Evolutionary conservation across 345 rosid species (phyloP).

Genomic region (Citrus maxima): DNA sequence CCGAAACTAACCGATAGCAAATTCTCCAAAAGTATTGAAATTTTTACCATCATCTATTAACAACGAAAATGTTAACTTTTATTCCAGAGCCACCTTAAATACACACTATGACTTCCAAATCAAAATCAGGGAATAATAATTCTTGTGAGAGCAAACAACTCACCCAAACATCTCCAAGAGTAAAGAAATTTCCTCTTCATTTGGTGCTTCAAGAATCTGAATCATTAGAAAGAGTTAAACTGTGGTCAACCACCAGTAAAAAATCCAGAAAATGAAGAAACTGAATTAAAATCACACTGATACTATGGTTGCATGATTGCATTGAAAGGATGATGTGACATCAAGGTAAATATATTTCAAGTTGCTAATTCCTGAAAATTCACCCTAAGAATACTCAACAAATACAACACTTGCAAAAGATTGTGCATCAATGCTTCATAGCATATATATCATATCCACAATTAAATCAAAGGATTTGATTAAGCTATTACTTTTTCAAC

Average conservation of each 20-base stretch:
- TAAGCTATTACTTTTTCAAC: not conserved
- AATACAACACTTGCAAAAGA: slow-evolving; percentile 6
- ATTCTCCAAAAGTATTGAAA: not conserved
- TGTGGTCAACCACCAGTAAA: slow-evolving; percentile 15
- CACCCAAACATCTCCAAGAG: slow-evolving; percentile 85
- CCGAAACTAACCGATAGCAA: not conserved
- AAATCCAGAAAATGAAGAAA: slow-evolving; percentile 13
- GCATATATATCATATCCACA: not conserved
- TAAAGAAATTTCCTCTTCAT: slow-evolving; percentile 81
- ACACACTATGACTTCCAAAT: not conserved
- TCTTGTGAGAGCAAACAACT: slow-evolving; percentile 22
- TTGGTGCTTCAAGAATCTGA: slow-evolving; percentile 98
- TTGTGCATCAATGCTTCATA: not conserved
- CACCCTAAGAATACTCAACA: not conserved
- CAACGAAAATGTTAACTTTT: not conserved
- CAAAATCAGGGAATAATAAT: slow-evolving; percentile 10
- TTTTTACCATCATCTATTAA: not conserved
- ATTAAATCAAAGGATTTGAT: not conserved
- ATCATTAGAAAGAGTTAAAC: slow-evolving; percentile 25
- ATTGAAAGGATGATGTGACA: not conserved
- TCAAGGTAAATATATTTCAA: not conserved
- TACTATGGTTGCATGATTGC: not conserved
- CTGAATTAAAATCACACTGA: not conserved
- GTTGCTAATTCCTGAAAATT: not conserved
- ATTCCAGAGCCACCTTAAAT: not conserved